Evolutionary conservation across 306 rosid genomes (phyloP), one percentile per base, ranked within the genome.

Genomic region (Quercus bicolor): DNA sequence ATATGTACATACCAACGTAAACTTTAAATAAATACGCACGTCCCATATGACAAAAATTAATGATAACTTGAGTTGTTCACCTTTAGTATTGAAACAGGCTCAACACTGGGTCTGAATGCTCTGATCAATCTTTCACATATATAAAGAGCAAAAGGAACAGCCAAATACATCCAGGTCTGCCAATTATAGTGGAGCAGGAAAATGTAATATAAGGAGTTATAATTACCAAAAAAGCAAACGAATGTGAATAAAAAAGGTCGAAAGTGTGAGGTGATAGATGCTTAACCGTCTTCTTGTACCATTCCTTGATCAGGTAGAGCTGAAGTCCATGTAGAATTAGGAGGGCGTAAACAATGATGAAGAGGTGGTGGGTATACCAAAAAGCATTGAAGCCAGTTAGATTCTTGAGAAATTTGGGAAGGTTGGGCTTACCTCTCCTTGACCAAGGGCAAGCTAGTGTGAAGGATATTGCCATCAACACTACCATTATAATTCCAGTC

Each of bases 291-390:
- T 86, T 88, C 84, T 88, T 75, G 85, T 90, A 73, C 90, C 89
- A 90, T 48, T 90, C 84, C 83, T 83, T 79, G 18, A 81, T 53
- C 83, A 86, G 75, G 88, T 83, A 90, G 64, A 90, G 88, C 73
- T 85, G 76, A 77, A 77, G 37, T 48, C 94, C 94, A 72, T 90
- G 94, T 56, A 90, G 78, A 78, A 90, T 76, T 75, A 90, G 81
- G 72, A 86, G 51, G 61, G 81, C 40, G 69, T 90, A 90, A 72
- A 90, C 94, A 81, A 88, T 33, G 72, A 90, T 51, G 82, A 90
- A 90, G 73, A 90, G 86, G 86, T 90, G 94, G 68, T 90, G 94
- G 21, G 90, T 88, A 76, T 90, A 90, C 94, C 94, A 90, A 76
- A 90, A 90, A 34, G 94, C 89, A 68, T 90, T 90, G 88, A 88